Base-by-base conservation (phyloP, 1,284 basidiomycete species). In the Tetrapyrgos nigripes region DNA sequence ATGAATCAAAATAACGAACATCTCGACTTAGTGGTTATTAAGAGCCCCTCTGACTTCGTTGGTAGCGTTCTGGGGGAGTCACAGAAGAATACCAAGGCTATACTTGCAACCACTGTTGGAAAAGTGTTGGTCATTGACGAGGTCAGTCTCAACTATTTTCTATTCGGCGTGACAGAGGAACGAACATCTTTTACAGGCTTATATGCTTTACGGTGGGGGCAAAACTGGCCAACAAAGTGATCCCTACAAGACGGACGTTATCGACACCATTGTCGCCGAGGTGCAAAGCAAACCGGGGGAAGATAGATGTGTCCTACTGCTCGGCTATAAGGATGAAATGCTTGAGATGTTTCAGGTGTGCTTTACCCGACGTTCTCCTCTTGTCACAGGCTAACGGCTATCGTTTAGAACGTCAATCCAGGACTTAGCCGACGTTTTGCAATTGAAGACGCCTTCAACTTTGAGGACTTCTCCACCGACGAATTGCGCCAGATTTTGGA, bases 191-290 rank as follows among this genome's bases (percentile, higher is more conserved):
- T 0, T 58, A 24, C 56, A 88, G 88, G 87, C 88, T 6, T 89
- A 89, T 57, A 86, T 86, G 84, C 68, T 89, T 19, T 85, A 87
- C 58, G 76, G 77, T 37, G 79, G 80, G 50, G 67, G 68, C 3
- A 67, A 70, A 6, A 68, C 65, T 4, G 68, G 69, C 52, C 72
- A 68, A 4, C 62, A 50, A 17, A 67, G 50, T 29, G 86, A 89
- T 62, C 68, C 74, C 0, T 89, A 74, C 72, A 89, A 87, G 67
- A 86, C 84, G 1, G 79, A 86, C 0, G 88, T 89, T 43, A 86
- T 89, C 51, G 88, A 89, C 61, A 89, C 88, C 1, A 83, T 89
- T 53, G 88, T 89, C 0, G 88, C 88, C 0, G 88, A 89, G 67
- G 82, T 89, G 8, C 88, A 90, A 64, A 87, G 80, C 54, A 78